Conservation (phyloP, 768 basidiomycete species). For the Fomitopsis serialis region DNA sequence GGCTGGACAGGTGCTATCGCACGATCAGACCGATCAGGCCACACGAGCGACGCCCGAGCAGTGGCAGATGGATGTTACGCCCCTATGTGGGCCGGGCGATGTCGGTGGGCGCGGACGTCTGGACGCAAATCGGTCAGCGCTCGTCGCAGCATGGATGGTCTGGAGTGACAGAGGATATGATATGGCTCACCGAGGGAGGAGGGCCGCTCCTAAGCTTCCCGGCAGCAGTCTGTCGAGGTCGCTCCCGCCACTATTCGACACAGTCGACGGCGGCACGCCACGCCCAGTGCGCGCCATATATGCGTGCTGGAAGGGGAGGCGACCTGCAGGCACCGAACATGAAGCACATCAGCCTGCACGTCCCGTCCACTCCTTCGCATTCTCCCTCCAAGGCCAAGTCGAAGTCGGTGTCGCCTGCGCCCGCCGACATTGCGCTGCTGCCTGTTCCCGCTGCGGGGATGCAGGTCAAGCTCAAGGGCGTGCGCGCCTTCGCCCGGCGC, state of each 20-base stretch:
- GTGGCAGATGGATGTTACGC: too few species aligned
- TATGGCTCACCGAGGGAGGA: too few species aligned
- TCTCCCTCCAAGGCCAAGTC: constrained; percentile 9
- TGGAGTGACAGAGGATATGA: too few species aligned
- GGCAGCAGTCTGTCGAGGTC: background rate
- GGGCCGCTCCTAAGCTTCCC: background rate
- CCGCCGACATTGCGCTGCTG: background rate
- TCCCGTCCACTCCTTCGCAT: constrained; percentile 3
- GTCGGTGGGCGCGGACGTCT: too few species aligned
- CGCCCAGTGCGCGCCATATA: background rate
- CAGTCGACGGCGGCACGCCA: background rate
- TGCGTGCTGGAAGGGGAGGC: background rate
- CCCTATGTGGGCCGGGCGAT: too few species aligned
- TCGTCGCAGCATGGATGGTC: too few species aligned
- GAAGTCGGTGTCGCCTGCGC: background rate
- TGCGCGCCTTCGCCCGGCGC: constrained; percentile 16
- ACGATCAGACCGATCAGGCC: too few species aligned
- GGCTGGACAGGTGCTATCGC: too few species aligned
- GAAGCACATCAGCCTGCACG: background rate
- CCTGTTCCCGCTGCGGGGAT: background rate
- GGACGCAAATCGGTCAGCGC: too few species aligned
- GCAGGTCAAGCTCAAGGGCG: constrained; percentile 8
- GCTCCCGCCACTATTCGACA: background rate
- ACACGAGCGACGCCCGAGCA: too few species aligned
- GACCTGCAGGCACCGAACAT: background rate